Base-by-base conservation (phyloP, 2,329 filamentous ascomycete genomes). In the Talaromyces sp. region DNA sequence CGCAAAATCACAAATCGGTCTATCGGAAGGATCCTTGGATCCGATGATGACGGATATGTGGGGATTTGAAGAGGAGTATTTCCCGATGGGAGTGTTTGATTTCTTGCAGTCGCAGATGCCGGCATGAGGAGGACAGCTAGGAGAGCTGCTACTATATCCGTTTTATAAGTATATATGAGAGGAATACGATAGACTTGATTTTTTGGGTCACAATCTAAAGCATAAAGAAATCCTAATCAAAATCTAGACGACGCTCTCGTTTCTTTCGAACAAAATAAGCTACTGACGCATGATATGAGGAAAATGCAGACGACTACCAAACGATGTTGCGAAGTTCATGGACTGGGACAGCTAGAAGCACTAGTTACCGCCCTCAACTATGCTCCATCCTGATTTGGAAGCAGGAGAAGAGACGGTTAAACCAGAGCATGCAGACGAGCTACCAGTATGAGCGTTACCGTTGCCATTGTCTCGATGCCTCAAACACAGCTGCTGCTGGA, bases 91-190 rank as follows among this genome's bases (percentile, higher is more conserved):
- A 21, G 75, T 77, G 12, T 77, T 77, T 65, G 75, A 77, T 65
- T 77, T 77, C 54, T 66, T 77, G 21, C 75, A 77, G 62, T 76
- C 74, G 16, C 75, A 77, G 65, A 77, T 77, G 75, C 75, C 75
- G 18, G 75, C 75, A 31, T 77, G 62, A 72, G 23, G 61, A 72
- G 28, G 44, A 50, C 11, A 50, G 31, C 8, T 42, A 55, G n/a
- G n/a, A n/a, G n/a, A n/a, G n/a, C 33, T 54, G 23, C 31, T 37
- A 56, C 35, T 54, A 54, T 54, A 54, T 31, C 50, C 50, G 28
- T 54, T 48, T 35, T 60, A 52, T 48, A 50, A n/a, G 50, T 37
- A 31, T 18, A 52, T 50, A 50, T 40, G 35, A 4, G 37, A 39
- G 33, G 21, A 59, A 35, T 16, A 28, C 25, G 16, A 48, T 60